A percentile compares a stretch with the other conserved stretches of the same genome.
Evolutionary conservation across 2,329 filamentous ascomycete genomes (phyloP).

Genomic region (Ceratocystis lukuohia): DNA sequence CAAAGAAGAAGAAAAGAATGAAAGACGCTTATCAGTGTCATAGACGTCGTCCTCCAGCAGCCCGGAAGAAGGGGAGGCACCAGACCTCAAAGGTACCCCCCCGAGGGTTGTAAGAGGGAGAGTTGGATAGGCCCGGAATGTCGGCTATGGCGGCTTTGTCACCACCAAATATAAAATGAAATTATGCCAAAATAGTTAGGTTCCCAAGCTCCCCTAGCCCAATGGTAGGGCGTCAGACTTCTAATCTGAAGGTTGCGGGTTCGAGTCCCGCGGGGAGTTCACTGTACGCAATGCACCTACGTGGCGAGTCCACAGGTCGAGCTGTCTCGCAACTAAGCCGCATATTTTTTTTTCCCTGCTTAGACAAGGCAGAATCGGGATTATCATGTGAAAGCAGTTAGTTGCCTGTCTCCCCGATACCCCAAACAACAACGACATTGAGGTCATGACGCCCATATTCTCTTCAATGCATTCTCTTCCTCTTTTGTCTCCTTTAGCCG

Average conservation of each 20-base stretch:
- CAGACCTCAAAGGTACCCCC: too few species aligned
- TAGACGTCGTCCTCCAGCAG: too few species aligned
- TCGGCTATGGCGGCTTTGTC: too few species aligned
- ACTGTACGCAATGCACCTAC: neutral
- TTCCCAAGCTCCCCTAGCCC: conserved; percentile 16
- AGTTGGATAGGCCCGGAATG: too few species aligned
- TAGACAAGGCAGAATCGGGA: neutral
- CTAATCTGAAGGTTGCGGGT: conserved; percentile 21
- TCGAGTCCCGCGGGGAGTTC: conserved; percentile 20
- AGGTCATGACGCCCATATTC: neutral
- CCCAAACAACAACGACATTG: neutral
- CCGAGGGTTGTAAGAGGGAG: too few species aligned
- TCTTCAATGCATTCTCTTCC: too few species aligned
- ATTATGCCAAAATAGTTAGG: neutral
- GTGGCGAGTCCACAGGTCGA: neutral
- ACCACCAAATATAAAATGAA: neutral
- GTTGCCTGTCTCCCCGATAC: neutral
- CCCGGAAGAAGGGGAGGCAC: too few species aligned
- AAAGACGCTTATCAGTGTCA: too few species aligned
- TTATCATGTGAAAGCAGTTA: neutral
- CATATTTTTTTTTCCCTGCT: neutral
- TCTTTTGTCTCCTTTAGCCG: too few species aligned
- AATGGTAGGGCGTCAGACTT: conserved; percentile 21
- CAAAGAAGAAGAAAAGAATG: too few species aligned
- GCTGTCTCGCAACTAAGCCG: neutral